Evolutionary conservation across 2,329 filamentous ascomycete genomes (phyloP), one percentile per base, ranked within the genome.

Genomic region (Ophiostoma quercus): DNA sequence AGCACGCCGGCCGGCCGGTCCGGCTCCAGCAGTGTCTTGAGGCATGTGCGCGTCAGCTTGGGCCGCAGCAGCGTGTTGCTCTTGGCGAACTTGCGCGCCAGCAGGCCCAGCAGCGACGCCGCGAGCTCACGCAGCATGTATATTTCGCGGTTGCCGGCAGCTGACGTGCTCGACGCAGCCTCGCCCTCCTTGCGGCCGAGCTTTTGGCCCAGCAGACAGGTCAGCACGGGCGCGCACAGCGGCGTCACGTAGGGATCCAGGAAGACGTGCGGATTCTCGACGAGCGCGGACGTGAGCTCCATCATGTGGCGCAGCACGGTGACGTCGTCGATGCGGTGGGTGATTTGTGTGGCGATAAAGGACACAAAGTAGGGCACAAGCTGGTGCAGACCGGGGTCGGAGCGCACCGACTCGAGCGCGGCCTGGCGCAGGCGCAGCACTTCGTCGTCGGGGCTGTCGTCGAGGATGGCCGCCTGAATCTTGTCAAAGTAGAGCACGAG

Each of bases 401-500:
- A 91, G 67, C 90, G 86, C 32, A 99, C 87, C 34, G 92, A 96
- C 68, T 92, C 90, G 43, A 97, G 85, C 0, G 92, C 95, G 0
- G 95, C 93, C 67, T 90, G 88, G 68, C 94, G 90, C 77, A 96
- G 89, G 22, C 85, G 82, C 29, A 84, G 81, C 63, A 88, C 87
- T 74, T 89, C 87, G 73, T 96, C 91, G 73, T 96, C 93, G 16
- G 92, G 92, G 68, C 88, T 89, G 74, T 96, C 92, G 78, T 98
- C 92, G 71, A 97, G 85, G 66, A 99, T 86, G 12, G 95, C 94
- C 67, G 87, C 87, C 78, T 93, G 94, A 71, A 98, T 92, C 79
- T 96, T 97, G 77, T 97, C 93, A 77, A 98, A 99, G 82, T 97
- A 97, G 43, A 98, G 87, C 73, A 96, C 93, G 29, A 98, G 87